A percentile compares a stretch with the other conserved stretches of the same genome.
Conservation (phyloP, 176 grass and related monocot species). For the Stipa capillata region DNA sequence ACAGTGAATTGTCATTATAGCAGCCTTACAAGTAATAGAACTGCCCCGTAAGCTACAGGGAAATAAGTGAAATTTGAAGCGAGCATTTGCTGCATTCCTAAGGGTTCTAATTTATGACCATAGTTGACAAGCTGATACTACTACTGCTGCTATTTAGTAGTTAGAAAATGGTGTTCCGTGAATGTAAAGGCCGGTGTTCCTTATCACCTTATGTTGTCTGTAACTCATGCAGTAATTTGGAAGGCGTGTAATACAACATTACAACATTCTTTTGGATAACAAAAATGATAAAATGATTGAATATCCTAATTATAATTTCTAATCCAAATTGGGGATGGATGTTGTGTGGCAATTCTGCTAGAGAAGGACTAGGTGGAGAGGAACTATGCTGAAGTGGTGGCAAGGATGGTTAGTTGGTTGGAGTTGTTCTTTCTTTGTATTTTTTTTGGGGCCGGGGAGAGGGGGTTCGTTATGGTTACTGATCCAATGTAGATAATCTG, state of each 20-base stretch:
- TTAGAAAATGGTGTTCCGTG: no score
- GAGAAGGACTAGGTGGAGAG: conserved; percentile 1
- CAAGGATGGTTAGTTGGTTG: neutral
- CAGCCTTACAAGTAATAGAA: conserved; percentile 15
- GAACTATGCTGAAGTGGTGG: neutral
- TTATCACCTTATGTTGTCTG: no score
- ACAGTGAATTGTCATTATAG: neutral
- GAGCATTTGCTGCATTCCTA: neutral
- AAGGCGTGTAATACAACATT: neutral
- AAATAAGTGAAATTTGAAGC: neutral
- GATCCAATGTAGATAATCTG: neutral
- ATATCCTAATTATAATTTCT: neutral
- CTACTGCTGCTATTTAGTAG: neutral
- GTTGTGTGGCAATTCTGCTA: no score
- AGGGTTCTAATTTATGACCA: neutral
- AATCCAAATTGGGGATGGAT: no score
- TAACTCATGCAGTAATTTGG: neutral
- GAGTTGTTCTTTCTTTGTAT: no score
- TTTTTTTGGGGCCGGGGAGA: no score
- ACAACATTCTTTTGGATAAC: neutral
- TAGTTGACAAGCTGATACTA: neutral
- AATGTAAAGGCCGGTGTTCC: no score
- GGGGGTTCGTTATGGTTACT: neutral
- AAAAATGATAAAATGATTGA: neutral
- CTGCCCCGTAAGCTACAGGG: neutral